Conservation (phyloP, 148 eudicot genomes). For the Talinum fruticosum region DNA sequence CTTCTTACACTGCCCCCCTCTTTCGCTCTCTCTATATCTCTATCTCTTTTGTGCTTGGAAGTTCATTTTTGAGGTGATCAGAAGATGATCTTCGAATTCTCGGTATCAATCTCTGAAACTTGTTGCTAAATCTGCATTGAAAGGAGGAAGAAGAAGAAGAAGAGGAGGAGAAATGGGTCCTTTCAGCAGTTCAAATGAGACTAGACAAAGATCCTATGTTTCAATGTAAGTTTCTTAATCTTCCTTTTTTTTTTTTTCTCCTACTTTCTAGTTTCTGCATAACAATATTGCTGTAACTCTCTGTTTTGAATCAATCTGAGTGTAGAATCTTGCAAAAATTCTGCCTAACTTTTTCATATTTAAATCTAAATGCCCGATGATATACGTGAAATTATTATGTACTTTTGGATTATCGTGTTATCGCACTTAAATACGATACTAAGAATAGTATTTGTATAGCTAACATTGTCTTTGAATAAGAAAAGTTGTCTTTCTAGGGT, state of each 20-base stretch:
- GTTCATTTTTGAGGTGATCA: not conserved
- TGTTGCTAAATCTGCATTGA: not conserved
- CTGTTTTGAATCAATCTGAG: too few species aligned
- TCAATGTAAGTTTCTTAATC: slow-evolving; percentile 36
- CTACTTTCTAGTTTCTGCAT: not conserved
- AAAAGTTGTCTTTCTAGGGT: not conserved
- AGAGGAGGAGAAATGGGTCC: slow-evolving; percentile 26
- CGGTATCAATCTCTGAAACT: too few species aligned
- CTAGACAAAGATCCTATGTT: slow-evolving; percentile 41
- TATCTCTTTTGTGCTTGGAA: not conserved
- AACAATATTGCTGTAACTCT: too few species aligned
- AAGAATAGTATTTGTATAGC: too few species aligned
- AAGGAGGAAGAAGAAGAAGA: not conserved
- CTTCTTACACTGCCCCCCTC: slow-evolving; percentile 5
- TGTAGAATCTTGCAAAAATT: too few species aligned
- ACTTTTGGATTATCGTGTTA: too few species aligned
- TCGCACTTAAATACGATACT: too few species aligned
- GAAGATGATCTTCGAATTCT: not conserved
- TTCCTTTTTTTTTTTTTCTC: not conserved
- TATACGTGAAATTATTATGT: too few species aligned
- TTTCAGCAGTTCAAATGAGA: slow-evolving; percentile 34
- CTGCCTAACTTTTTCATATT: too few species aligned
- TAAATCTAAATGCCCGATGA: too few species aligned
- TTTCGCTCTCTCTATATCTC: not conserved
- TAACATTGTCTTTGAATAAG: too few species aligned